Conservation (phyloP, 495 filamentous ascomycete genomes). For the Tuber microsphaerosporum region DNA sequence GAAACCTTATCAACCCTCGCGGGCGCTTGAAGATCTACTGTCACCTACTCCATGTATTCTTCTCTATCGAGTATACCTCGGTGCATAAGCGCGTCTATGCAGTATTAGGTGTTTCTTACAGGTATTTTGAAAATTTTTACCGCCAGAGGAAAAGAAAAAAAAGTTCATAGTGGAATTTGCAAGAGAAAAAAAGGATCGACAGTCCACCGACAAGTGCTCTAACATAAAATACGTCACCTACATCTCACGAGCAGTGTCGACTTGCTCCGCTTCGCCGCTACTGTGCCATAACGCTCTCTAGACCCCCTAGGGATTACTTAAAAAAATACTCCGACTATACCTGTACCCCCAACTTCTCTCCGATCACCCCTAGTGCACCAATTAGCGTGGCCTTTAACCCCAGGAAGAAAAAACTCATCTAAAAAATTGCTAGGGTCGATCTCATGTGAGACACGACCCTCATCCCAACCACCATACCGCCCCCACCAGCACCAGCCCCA, state of each 20-base stretch:
- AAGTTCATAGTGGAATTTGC: neutral
- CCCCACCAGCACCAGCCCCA: constrained; percentile 35
- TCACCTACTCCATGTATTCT: neutral
- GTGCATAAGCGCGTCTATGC: neutral
- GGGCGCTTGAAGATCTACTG: neutral
- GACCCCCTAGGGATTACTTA: neutral
- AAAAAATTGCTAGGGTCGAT: constrained; percentile 35
- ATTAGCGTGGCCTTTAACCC: constrained; percentile 28
- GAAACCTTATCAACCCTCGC: neutral
- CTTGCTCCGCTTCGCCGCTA: neutral
- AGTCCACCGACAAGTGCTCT: neutral
- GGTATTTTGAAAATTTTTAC: neutral
- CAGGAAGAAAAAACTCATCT: constrained; percentile 29
- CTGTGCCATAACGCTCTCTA: neutral
- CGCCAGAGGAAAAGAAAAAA: neutral
- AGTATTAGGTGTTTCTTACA: neutral
- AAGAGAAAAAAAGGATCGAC: neutral
- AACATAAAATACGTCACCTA: neutral
- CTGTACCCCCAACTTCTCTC: neutral
- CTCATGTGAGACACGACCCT: constrained; percentile 29
- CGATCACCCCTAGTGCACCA: constrained; percentile 14
- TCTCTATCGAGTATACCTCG: neutral
- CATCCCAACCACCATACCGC: constrained; percentile 4
- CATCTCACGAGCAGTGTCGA: neutral
- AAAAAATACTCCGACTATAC: neutral